These are phyloP conservation scores for Peniophora sp. DNA, from an alignment of 1,284 basidiomycete genomes.

Conservation along the genomic window DNA sequence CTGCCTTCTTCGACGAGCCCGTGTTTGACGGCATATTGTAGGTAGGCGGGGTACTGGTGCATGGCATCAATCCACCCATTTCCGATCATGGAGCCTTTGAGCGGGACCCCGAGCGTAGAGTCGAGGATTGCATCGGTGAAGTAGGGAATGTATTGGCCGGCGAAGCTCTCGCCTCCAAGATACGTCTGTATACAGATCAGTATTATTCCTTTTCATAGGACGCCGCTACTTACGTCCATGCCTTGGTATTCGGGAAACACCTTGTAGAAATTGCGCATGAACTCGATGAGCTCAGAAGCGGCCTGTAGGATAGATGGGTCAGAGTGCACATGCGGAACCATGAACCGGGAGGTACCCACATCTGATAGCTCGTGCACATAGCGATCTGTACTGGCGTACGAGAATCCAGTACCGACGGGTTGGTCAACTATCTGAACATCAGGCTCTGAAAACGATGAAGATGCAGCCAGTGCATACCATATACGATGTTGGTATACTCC, in stretches of 20 bases:
- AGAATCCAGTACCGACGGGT: constrained; percentile 93
- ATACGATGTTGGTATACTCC: constrained; percentile 96
- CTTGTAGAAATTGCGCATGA: constrained; percentile 80
- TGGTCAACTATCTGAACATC: constrained; percentile 72
- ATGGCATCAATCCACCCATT: constrained; percentile 96
- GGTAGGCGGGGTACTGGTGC: constrained; percentile 84
- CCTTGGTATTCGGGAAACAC: constrained; percentile 85
- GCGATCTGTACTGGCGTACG: constrained; percentile 79
- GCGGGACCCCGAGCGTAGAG: constrained; percentile 46
- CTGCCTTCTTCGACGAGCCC: constrained; percentile 73
- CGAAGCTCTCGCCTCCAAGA: constrained; percentile 88
- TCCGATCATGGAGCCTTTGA: constrained; percentile 86
- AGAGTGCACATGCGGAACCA: not conserved
- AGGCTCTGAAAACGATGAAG: not conserved
- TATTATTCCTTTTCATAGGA: constrained; percentile 2
- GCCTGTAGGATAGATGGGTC: constrained; percentile 43
- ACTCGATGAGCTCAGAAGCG: constrained; percentile 73
- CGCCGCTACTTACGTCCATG: constrained; percentile 67
- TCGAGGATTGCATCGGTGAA: constrained; percentile 79
- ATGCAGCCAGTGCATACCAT: constrained; percentile 46
- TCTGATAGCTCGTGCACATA: constrained; percentile 78
- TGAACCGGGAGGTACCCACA: constrained; percentile 33
- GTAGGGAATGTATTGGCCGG: constrained; percentile 99
- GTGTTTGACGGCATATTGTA: constrained; percentile 81
- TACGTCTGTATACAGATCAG: constrained; percentile 58